A percentile compares a stretch with the other conserved stretches of the same genome.
Conservation (phyloP, 768 basidiomycete genomes). For the Suillus variegatus region DNA sequence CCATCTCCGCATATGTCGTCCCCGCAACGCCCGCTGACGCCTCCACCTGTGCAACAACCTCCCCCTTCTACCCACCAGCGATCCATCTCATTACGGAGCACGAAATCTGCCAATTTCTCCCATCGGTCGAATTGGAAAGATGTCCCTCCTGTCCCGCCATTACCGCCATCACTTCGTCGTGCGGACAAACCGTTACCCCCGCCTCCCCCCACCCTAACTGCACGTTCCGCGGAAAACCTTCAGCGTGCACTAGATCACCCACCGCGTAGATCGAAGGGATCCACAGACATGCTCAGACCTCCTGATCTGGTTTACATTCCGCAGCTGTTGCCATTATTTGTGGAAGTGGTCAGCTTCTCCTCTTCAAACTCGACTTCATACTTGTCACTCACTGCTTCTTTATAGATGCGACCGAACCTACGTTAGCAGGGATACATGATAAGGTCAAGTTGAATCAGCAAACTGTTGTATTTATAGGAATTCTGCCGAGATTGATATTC, state of each 20-base stretch:
- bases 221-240: slow-evolving; percentile 16
- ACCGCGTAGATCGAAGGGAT: slow-evolving; percentile 46
- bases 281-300: slow-evolving; percentile 50
- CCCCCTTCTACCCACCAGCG: slow-evolving; percentile 20
- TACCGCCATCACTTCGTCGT: slow-evolving; percentile 38
- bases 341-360: slow-evolving; percentile 73
- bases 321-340: slow-evolving; percentile 83
- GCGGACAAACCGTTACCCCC: slow-evolving; percentile 47
- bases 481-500: not conserved
- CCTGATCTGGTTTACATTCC: slow-evolving; percentile 81
- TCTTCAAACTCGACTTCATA: not conserved
- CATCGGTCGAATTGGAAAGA: slow-evolving; percentile 25
- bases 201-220: slow-evolving; percentile 21
- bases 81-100: slow-evolving; percentile 47
- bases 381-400: slow-evolving; percentile 12
- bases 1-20: slow-evolving; percentile 6
- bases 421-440: slow-evolving; percentile 13
- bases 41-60: slow-evolving; percentile 7
- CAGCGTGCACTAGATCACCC: slow-evolving; percentile 17
- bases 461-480: not conserved
- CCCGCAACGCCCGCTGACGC: slow-evolving; percentile 4
- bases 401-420: slow-evolving; percentile 39
- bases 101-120: slow-evolving; percentile 46
- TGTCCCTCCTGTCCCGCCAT: slow-evolving; percentile 41
- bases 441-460: not conserved